Conservation (phyloP, 306 rosid genomes). For the Dryas alaskensis region DNA sequence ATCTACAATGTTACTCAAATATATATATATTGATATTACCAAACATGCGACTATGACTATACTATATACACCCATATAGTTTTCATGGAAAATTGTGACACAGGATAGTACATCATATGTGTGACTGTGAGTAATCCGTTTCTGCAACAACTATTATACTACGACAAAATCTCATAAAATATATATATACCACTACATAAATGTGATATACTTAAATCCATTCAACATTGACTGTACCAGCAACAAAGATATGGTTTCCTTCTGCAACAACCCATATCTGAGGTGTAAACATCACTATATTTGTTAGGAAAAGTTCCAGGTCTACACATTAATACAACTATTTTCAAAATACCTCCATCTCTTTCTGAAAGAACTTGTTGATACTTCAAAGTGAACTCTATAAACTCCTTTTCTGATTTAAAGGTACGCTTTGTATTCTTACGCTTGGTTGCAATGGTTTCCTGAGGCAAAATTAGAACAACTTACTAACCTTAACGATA, state of each 20-base stretch:
- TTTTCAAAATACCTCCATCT: constrained; percentile 65
- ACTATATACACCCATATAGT: too few relatives aligned
- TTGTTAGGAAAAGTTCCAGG: not conserved
- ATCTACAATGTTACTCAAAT: constrained; percentile 13
- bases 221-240: not conserved
- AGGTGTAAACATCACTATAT: constrained; percentile 6
- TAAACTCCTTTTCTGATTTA: constrained; percentile 85
- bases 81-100: not conserved
- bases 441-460: constrained; percentile 64
- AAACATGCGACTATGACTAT: not conserved
- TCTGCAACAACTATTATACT: not conserved
- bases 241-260: not conserved
- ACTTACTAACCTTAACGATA: not conserved
- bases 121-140: not conserved
- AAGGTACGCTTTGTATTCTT: constrained; percentile 71
- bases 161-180: not conserved
- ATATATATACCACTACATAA: not conserved
- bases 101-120: not conserved
- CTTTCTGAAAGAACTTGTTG: constrained; percentile 88
- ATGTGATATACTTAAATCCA: not conserved
- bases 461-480: constrained; percentile 46
- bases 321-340: constrained; percentile 25
- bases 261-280: not conserved
- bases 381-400: constrained; percentile 83
- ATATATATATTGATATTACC: not conserved